Base-by-base conservation (phyloP, 2,329 filamentous ascomycete species). In the Trichoderma sp. region DNA sequence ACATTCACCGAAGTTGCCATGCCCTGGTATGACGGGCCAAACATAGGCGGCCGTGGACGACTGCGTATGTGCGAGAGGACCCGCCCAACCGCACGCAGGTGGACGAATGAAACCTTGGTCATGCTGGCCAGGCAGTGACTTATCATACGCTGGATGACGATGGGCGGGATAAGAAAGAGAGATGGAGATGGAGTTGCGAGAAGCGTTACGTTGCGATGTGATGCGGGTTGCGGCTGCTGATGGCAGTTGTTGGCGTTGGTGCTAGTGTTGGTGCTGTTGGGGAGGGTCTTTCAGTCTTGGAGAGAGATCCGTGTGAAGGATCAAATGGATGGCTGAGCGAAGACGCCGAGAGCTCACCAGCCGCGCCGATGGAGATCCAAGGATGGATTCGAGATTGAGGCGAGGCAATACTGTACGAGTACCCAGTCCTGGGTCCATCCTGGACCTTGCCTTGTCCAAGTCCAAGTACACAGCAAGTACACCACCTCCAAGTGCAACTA, bases 1-100 rank as follows among this genome's bases (percentile, higher is more conserved):
- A 75, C 75, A 62, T 75, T 75, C 75, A 76, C 75, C 75, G 75
- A 75, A 76, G 65, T 75, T 75, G 75, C 66, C 75, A 73, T 71
- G 74, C 60, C 62, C 59, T 75, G 74, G 74, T 65, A 75, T 71
- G 66, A 71, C 67, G 60, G 64, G 50, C 72, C 63, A 75, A 63
- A 62, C 53, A 75, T 69, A 68, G 60, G 64, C 72, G 27, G 33
- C 72, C 72, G 60, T 66, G 53, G 64, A 75, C 31, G 35, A 59
- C 41, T 72, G 60, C 72, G 45, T 56, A 75, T 60, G 64, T 75
- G 72, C 64, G 38, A 33, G 64, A 68, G 72, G 72, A 69, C 72
- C 72, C 72, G 72, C 72, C 64, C 38, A 67, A 50, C 72, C 63
- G 72, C 63, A 66, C 64, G 72, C 72, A 67, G 65, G 72, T 68